Percentiles rank a stretch among this genome's conserved stretches.
These are phyloP conservation scores for Ceratocystis destructans DNA, from an alignment of 2,329 filamentous ascomycete species.

Conservation along the genomic window DNA sequence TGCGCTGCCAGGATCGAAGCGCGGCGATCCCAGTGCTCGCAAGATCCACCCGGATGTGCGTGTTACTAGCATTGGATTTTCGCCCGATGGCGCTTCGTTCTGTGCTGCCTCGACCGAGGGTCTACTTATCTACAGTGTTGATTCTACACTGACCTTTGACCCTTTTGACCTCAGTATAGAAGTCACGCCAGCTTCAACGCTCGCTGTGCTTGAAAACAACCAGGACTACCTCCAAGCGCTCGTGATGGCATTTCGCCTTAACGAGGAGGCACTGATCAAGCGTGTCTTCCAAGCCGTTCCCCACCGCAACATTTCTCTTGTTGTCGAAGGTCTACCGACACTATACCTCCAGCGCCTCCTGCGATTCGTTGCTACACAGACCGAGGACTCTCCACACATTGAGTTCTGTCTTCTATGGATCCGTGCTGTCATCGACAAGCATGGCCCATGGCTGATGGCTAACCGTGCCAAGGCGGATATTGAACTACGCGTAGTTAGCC, in stretches of 20 bases:
- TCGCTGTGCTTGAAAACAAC: constrained; percentile 51
- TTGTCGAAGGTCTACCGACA: constrained; percentile 64
- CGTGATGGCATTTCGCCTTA: constrained; percentile 94
- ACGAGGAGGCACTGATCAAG: constrained; percentile 68
- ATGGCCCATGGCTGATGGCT: constrained; percentile 74
- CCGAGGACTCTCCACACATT: constrained; percentile 80
- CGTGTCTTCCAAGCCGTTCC: constrained; percentile 78
- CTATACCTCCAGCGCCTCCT: constrained; percentile 79
- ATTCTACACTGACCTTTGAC: constrained; percentile 74
- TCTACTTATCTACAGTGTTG: constrained; percentile 81
- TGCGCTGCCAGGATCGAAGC: constrained; percentile 70
- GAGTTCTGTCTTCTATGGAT: constrained; percentile 95
- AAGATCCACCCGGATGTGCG: constrained; percentile 68
- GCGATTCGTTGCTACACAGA: constrained; percentile 74
- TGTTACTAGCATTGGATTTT: constrained; percentile 73
- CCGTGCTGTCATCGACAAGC: constrained; percentile 63
- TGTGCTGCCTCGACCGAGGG: constrained; percentile 93
- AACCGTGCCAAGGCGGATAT: constrained; percentile 67
- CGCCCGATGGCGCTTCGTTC: constrained; percentile 77
- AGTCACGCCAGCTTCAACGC: constrained; percentile 75
- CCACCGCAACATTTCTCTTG: constrained; percentile 56
- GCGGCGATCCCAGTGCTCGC: constrained; percentile 65
- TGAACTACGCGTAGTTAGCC: constrained; percentile 69
- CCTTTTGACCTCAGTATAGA: constrained; percentile 92
- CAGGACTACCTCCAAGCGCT: constrained; percentile 81